A percentile compares a stretch with the other conserved stretches of the same genome.
Conservation (phyloP, 2,329 filamentous ascomycete genomes). For the Colletotrichum zoysiae region DNA sequence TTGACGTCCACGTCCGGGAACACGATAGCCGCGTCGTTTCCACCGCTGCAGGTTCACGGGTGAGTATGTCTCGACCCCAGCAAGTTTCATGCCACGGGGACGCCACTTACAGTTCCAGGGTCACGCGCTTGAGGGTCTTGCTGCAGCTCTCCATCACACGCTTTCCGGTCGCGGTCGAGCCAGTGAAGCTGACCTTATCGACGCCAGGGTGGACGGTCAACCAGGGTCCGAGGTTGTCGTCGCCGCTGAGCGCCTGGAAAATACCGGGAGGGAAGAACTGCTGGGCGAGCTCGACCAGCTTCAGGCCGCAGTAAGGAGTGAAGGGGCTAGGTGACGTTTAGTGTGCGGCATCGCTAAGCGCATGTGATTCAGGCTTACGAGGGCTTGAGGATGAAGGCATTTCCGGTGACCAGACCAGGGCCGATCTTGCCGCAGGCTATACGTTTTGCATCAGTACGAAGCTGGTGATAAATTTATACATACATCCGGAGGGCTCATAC, state of each 20-base stretch:
- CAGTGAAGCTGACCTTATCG: slow-evolving; percentile 74
- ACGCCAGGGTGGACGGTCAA: slow-evolving; percentile 71
- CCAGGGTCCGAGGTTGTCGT: slow-evolving; percentile 70
- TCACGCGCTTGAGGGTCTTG: slow-evolving; percentile 70
- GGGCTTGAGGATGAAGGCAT: slow-evolving; percentile 68
- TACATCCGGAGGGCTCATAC: neutral
- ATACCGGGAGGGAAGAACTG: slow-evolving; percentile 72
- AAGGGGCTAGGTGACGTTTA: slow-evolving; percentile 55
- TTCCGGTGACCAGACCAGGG: slow-evolving; percentile 69
- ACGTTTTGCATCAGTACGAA: neutral
- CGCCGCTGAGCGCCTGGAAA: slow-evolving; percentile 71
- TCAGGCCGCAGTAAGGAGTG: slow-evolving; percentile 69
- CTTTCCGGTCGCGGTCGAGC: slow-evolving; percentile 71
- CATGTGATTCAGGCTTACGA: slow-evolving; percentile 48
- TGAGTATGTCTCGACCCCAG: neutral
- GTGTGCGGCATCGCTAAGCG: neutral
- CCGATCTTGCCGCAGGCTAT: slow-evolving; percentile 65
- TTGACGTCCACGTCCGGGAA: slow-evolving; percentile 67
- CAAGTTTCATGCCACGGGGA: slow-evolving; percentile 33
- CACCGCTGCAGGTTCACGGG: slow-evolving; percentile 53
- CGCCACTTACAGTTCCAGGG: slow-evolving; percentile 63
- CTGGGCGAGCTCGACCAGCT: slow-evolving; percentile 69
- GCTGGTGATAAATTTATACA: neutral
- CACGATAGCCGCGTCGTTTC: slow-evolving; percentile 72
- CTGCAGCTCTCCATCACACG: slow-evolving; percentile 69